Base-by-base conservation (phyloP, 306 rosid genomes). In the Ziziphus jujuba region DNA sequence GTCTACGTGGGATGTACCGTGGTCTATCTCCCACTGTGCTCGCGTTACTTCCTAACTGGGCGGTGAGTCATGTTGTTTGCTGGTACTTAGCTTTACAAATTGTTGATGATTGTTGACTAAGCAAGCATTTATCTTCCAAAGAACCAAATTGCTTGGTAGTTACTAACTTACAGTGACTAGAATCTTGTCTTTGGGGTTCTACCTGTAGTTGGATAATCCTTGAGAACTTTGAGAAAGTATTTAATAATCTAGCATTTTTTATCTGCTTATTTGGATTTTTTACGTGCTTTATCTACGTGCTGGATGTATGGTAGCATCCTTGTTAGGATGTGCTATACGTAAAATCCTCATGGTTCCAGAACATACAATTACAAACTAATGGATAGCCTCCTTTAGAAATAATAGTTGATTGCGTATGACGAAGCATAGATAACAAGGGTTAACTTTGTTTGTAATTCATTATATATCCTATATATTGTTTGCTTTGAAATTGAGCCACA, bases 11-110 rank as follows among this genome's bases (percentile, higher is more conserved):
- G 68, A 84, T 91, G 97, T 91, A 91, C 73, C 91, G 93, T 23
- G 97, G 97, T 23, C 88, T 91, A 50, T 59, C 96, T 61, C 97
- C 97, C 16, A 91, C 97, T 48, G 93, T 79, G 64, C 71, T 88
- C 51, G 97, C 97, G 40, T 76, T 91, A 65, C 96, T 91, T 77
- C 93, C 97, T 23, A 91, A 88, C 61, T 88, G 96, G 97, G 97
- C 97, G 63, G 97, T 91, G 72, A 91, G 97, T 81, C 48, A 16
- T 44, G 20, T 65, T 55, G 43, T 34, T 47, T 56, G 8, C 3
- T 70, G 15, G 15, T 4, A 43, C 22, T 14, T n/a, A 57, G 44
- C 56, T 24, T 45, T 7, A 9, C 25, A 16, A 16, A 35, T 56
- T 25, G 4, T 22, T 50, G 31, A 2, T 61, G 33, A 36, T 36